Conservation (phyloP, 768 basidiomycete genomes). For the Tricholoma flavovirens region DNA sequence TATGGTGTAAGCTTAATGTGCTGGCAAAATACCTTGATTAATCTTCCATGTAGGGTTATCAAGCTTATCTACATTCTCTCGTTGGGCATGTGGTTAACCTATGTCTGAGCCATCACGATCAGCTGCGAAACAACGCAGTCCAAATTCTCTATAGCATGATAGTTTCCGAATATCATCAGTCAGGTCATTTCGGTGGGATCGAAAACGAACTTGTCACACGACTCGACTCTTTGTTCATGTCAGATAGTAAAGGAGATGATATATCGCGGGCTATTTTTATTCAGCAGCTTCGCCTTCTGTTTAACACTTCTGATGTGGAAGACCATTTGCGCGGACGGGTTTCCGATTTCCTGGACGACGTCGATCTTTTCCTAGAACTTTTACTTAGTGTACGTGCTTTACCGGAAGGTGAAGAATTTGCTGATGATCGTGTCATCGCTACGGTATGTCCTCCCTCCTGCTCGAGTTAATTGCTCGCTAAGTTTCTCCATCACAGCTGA, state of each 20-base stretch:
- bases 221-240: slow-evolving; percentile 89
- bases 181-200: slow-evolving; percentile 80
- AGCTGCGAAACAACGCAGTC: slow-evolving; percentile 83
- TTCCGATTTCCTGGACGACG: slow-evolving; percentile 77
- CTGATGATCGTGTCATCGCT: slow-evolving; percentile 91
- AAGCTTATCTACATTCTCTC: slow-evolving; percentile 73
- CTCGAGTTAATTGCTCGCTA: not conserved
- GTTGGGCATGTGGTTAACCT: slow-evolving; percentile 89
- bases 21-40: slow-evolving; percentile 6
- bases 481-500: slow-evolving; percentile 42
- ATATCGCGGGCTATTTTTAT: slow-evolving; percentile 92
- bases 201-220: slow-evolving; percentile 91
- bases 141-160: slow-evolving; percentile 96
- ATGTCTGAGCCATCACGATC: slow-evolving; percentile 93
- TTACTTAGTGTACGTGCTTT: slow-evolving; percentile 81
- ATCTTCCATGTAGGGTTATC: slow-evolving; percentile 59
- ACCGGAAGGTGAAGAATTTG: slow-evolving; percentile 90
- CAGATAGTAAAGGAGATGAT: slow-evolving; percentile 85
- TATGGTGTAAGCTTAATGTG: slow-evolving; percentile 53
- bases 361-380: slow-evolving; percentile 89
- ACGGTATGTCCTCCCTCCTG: slow-evolving; percentile 44
- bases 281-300: slow-evolving; percentile 82
- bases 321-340: slow-evolving; percentile 74
- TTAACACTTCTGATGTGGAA: slow-evolving; percentile 79
- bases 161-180: slow-evolving; percentile 82